Conservation (phyloP, 441 rosid species). For the Syzygium syzygioides region DNA sequence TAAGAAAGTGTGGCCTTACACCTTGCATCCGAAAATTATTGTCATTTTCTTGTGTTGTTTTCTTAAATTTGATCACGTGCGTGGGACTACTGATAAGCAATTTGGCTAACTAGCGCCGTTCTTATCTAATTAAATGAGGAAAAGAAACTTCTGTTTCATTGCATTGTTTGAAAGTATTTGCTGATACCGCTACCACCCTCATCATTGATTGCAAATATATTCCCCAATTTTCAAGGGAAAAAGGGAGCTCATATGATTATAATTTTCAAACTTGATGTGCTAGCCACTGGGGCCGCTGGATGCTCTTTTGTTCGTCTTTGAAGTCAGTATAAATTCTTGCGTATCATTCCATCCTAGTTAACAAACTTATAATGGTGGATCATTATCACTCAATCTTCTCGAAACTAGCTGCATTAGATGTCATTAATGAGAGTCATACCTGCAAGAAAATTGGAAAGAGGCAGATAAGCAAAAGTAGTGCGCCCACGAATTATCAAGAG, state of each 20-base stretch:
- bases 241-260: not conserved
- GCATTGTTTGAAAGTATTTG: not conserved
- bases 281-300: not conserved
- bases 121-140: not conserved
- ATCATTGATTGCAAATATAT: not conserved
- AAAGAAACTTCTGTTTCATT: not conserved
- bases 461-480: too few relatives aligned
- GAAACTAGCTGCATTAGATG: not conserved
- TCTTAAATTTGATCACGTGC: not conserved
- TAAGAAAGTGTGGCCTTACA: not conserved
- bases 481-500: too few relatives aligned
- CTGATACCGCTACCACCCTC: not conserved
- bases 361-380: not conserved
- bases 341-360: not conserved
- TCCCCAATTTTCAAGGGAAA: not conserved
- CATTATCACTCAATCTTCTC: not conserved
- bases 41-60: not conserved
- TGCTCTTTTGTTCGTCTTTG: not conserved
- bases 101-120: not conserved
- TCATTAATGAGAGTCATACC: not conserved
- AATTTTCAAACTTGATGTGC: not conserved
- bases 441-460: too few relatives aligned
- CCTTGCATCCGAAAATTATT: not conserved
- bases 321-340: not conserved
- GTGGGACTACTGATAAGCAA: not conserved